Conservation (phyloP, 1,139 yeast species). For the Saccharomyces uvarum region DNA sequence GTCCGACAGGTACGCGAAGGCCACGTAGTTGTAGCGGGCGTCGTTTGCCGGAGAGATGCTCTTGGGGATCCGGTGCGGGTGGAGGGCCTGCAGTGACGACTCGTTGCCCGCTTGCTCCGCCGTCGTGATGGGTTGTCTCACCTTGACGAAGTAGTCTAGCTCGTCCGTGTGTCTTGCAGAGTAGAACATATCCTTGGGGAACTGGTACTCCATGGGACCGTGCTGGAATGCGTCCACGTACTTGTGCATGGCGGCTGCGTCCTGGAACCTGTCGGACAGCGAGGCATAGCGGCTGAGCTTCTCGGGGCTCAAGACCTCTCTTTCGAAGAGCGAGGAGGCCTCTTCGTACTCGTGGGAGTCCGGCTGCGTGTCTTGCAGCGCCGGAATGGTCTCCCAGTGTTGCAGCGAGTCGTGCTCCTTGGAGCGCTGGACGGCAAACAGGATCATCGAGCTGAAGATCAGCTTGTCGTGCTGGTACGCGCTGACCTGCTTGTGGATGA, state of each 20-base stretch:
- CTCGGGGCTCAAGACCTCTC: slow-evolving; percentile 22
- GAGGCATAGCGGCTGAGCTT: slow-evolving; percentile 22
- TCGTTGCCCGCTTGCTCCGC: slow-evolving; percentile 12
- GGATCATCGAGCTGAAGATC: slow-evolving; percentile 47
- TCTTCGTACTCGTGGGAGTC: slow-evolving; percentile 20
- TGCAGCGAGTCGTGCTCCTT: slow-evolving; percentile 16
- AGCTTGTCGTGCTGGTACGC: slow-evolving; percentile 48
- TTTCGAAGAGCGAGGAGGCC: slow-evolving; percentile 30
- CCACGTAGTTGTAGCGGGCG: slow-evolving; percentile 45
- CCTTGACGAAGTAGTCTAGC: slow-evolving; percentile 23
- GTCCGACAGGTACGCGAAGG: slow-evolving; percentile 58
- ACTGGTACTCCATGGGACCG: slow-evolving; percentile 39
- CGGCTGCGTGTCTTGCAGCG: slow-evolving; percentile 6
- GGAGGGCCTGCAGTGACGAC: slow-evolving; percentile 19
- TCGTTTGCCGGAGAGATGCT: slow-evolving; percentile 22
- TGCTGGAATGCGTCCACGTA: slow-evolving; percentile 25
- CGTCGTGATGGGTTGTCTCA: slow-evolving; percentile 15
- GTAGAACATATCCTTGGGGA: slow-evolving; percentile 39
- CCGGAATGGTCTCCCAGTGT: slow-evolving; percentile 20
- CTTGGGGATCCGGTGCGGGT: slow-evolving; percentile 21
- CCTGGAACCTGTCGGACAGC: slow-evolving; percentile 9
- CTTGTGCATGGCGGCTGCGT: slow-evolving; percentile 9
- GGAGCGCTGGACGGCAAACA: slow-evolving; percentile 30
- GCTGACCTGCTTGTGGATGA: slow-evolving; percentile 50
- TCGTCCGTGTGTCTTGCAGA: slow-evolving; percentile 17